phyloP scores from a whole-genome alignment of 225 moss, liverwort and hornwort species.

The Physcomitrium patens region DNA sequence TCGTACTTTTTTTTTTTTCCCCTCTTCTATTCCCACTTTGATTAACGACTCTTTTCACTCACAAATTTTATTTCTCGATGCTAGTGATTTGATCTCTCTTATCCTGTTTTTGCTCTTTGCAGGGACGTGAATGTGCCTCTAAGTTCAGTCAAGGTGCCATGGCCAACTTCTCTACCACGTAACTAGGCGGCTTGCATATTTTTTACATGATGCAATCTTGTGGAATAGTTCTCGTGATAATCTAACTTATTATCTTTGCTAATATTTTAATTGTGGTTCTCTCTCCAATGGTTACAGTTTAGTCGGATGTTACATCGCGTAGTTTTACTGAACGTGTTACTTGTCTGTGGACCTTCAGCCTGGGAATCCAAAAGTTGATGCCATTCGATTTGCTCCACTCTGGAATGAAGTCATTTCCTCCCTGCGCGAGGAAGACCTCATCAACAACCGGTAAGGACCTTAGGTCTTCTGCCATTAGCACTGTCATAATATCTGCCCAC shows the following conservation, averaged over 20 bases:
- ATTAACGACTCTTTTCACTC: background rate
- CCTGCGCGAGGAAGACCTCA: conserved; percentile 88
- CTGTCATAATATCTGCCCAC: conserved; percentile 9
- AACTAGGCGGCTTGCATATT: background rate
- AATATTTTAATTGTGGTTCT: conserved; percentile 14
- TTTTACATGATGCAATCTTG: background rate
- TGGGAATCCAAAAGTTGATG: conserved; percentile 76
- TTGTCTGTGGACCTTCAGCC: conserved; percentile 27
- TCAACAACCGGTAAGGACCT: conserved; percentile 70
- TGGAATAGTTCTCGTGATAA: background rate
- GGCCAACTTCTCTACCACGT: conserved; percentile 11
- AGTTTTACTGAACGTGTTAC: conserved; percentile 10
- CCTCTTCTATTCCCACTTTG: conserved; percentile 11
- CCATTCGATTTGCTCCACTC: conserved; percentile 84
- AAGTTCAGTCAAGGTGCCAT: conserved; percentile 53
- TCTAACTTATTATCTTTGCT: conserved; percentile 21
- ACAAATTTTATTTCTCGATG: background rate
- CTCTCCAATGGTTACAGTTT: background rate
- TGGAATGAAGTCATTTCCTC: conserved; percentile 87
- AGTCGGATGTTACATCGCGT: background rate
- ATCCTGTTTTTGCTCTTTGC: conserved; percentile 21
- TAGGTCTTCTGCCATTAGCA: conserved; percentile 19
- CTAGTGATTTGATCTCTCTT: conserved; percentile 13
- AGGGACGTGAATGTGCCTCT: conserved; percentile 53
- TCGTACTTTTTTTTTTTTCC: background rate